These are phyloP conservation scores for Alternaria ventricosa DNA, from an alignment of 2,329 filamentous ascomycete species.

Conservation along the genomic window DNA sequence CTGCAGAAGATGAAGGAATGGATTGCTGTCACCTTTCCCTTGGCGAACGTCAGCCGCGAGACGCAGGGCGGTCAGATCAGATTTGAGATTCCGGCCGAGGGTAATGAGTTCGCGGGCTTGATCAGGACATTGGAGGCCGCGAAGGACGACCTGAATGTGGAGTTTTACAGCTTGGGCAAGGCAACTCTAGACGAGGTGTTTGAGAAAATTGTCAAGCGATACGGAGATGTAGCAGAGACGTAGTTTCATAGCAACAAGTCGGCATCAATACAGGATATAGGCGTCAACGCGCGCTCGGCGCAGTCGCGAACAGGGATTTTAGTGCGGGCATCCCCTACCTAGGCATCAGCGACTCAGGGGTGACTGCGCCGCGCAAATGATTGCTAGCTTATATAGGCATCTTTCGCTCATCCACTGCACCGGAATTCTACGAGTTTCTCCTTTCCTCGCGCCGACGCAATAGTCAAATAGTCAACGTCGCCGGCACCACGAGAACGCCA, in stretches of 20 bases:
- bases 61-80: neutral
- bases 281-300: too few relatives aligned
- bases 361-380: too few relatives aligned
- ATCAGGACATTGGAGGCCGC: neutral
- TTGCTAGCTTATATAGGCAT: too few relatives aligned
- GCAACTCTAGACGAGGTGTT: neutral
- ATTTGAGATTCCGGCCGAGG: neutral
- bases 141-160: neutral
- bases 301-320: too few relatives aligned
- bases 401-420: too few relatives aligned
- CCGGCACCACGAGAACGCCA: too few relatives aligned
- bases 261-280: too few relatives aligned
- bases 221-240: neutral
- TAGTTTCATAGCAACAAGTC: neutral
- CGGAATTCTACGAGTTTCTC: too few relatives aligned
- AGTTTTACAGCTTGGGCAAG: neutral
- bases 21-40: neutral
- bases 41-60: neutral
- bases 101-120: neutral
- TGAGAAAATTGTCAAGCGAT: neutral
- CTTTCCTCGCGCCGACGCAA: too few relatives aligned
- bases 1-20: neutral
- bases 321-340: too few relatives aligned
- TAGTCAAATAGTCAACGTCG: too few relatives aligned
- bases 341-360: too few relatives aligned